A percentile compares a stretch with the other conserved stretches of the same genome.
These are phyloP conservation scores for Eutrema yunnanense DNA, from an alignment of 345 rosid genomes.

Conservation along the genomic window DNA sequence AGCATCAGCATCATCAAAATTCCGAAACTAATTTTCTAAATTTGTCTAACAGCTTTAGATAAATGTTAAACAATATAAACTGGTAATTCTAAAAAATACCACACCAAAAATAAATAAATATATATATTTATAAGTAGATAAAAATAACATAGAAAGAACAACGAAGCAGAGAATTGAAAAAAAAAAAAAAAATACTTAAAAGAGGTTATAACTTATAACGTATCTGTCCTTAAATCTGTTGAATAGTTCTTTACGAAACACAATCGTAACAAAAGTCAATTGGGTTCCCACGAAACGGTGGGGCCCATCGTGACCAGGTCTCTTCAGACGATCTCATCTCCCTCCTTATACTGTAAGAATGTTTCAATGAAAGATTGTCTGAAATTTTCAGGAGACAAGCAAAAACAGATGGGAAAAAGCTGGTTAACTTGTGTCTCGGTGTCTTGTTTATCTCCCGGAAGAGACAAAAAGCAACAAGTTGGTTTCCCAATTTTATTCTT, in stretches of 20 bases:
- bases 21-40: neutral
- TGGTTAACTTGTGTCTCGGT: conserved; percentile 24
- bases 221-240: conserved; percentile 22
- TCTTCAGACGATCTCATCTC: neutral
- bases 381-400: conserved; percentile 4
- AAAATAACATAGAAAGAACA: conserved; percentile 12
- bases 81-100: conserved; percentile 11
- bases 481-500: neutral
- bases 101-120: conserved; percentile 12
- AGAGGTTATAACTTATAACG: conserved; percentile 18
- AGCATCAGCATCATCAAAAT: neutral
- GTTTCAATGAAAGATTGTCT: conserved; percentile 11
- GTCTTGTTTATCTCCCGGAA: conserved; percentile 17
- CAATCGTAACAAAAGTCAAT: conserved; percentile 26
- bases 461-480: conserved; percentile 25
- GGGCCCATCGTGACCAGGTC: conserved; percentile 29
- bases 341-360: neutral
- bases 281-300: conserved; percentile 29
- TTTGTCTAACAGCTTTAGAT: neutral
- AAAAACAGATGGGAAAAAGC: conserved; percentile 16
- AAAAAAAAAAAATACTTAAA: neutral
- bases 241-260: conserved; percentile 25
- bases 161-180: neutral
- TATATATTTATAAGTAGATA: neutral
- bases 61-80: neutral